Evolutionary conservation across 129 eudicot genomes (phyloP), one percentile per base, ranked within the genome.

Genomic region (Saussurea involucrata): DNA sequence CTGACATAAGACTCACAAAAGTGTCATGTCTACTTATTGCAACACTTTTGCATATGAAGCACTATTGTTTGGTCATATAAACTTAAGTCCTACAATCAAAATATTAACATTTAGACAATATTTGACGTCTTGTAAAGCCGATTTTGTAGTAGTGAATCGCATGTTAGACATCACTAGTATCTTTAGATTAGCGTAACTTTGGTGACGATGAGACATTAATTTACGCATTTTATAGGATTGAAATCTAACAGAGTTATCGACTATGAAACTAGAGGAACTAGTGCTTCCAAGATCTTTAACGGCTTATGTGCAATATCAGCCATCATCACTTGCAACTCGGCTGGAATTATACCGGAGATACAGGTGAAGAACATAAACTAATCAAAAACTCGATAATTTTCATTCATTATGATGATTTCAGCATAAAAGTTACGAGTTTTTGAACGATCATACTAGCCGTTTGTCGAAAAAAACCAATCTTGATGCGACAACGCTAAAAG

Each of bases 291-390:
- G 84, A 77, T 83, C 36, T 74, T 82, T 64, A 83, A 80, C 70
- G 89, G 69, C 31, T 80, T 88, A 20, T 87, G 89, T 22, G 92
- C 92, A 27, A 75, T 88, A 64, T 83, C 92, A 60, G 89, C 92
- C 73, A 85, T 88, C 70, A 66, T 83, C 13, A 73, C 83, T 34
- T 76, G 87, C 83, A 88, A 85, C 78, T 28, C 85, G 8, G 85
- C 89, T 20, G 92, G 92, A 34, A 82, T 88, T 69, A 78, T 88
- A 83, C 87, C 78, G 17, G 92, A 88, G 72, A 88, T 88, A 34
- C 92, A 87, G 91, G 91, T 87, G 63, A 66, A 58, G 17, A 76
- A 18, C 15, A 7, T 34, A 36, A 31, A 29, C 42, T 17, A 49
- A 57, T 18, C 32, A 9, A 53, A n/a, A 53, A 53, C 13, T n/a